Conservation (phyloP, 805 yeast genomes). For the Ogataea ramenticola region DNA sequence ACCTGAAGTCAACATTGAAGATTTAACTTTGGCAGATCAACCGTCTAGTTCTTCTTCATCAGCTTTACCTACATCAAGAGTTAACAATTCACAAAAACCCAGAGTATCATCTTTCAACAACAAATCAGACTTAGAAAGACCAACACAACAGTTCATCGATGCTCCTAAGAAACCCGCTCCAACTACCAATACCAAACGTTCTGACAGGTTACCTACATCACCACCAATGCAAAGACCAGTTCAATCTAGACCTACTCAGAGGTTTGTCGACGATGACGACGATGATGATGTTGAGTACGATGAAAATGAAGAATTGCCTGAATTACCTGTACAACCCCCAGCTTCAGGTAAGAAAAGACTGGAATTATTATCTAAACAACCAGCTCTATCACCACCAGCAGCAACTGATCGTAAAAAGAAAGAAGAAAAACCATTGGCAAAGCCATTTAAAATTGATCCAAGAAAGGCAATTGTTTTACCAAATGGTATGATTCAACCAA, state of each 20-base stretch:
- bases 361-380: not conserved
- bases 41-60: no score
- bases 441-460: not conserved
- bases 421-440: not conserved
- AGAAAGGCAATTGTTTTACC: constrained; percentile 1
- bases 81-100: not conserved
- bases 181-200: not conserved
- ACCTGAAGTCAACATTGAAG: constrained; percentile 2
- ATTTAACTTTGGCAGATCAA: not conserved
- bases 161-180: not conserved
- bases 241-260: constrained; percentile 1
- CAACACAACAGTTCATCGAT: constrained; percentile 1
- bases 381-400: no score
- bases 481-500: constrained; percentile 22
- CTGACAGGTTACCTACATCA: not conserved
- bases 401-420: no score
- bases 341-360: not conserved
- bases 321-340: not conserved
- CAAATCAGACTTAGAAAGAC: not conserved
- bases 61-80: no score
- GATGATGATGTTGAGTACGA: not conserved
- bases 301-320: not conserved
- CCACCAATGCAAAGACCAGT: not conserved
- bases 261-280: not conserved
- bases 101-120: not conserved